Conservation (phyloP, 139 green algal genomes). For the Yamagishiella unicocca region DNA sequence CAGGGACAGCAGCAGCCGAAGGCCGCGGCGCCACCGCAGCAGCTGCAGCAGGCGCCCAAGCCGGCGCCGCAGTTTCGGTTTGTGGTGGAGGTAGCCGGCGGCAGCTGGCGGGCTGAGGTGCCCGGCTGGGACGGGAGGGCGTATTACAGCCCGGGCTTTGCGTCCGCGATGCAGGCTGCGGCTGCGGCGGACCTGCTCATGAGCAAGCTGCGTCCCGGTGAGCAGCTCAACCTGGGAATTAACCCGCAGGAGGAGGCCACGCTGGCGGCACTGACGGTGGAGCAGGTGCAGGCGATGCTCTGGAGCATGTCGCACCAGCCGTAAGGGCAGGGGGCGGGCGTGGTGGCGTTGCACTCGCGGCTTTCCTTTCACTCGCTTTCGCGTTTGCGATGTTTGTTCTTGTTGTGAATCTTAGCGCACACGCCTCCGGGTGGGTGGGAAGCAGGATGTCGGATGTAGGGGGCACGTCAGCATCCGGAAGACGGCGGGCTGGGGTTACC, state of each 20-base stretch:
- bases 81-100: not conserved
- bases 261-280: slow-evolving; percentile 7
- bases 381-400: no score
- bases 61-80: not conserved
- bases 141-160: slow-evolving; percentile 13
- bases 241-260: slow-evolving; percentile 4
- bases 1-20: not conserved
- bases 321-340: no score
- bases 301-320: slow-evolving; percentile 9
- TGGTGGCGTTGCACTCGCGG: no score
- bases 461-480: no score
- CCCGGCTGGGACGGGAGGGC: not conserved
- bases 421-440: no score
- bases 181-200: slow-evolving; percentile 24
- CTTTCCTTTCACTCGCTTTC: no score
- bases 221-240: slow-evolving; percentile 37
- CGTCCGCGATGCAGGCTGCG: not conserved
- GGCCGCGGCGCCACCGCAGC: not conserved
- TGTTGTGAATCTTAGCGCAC: no score
- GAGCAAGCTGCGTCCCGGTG: slow-evolving; percentile 31
- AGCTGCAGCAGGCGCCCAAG: not conserved
- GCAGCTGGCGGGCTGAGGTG: slow-evolving; percentile 26
- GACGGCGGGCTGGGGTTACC: no score
- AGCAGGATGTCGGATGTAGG: no score
- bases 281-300: slow-evolving; percentile 31